Evolutionary conservation across 2,329 filamentous ascomycete species (phyloP).

Genomic region (Eurotiales sp.): DNA sequence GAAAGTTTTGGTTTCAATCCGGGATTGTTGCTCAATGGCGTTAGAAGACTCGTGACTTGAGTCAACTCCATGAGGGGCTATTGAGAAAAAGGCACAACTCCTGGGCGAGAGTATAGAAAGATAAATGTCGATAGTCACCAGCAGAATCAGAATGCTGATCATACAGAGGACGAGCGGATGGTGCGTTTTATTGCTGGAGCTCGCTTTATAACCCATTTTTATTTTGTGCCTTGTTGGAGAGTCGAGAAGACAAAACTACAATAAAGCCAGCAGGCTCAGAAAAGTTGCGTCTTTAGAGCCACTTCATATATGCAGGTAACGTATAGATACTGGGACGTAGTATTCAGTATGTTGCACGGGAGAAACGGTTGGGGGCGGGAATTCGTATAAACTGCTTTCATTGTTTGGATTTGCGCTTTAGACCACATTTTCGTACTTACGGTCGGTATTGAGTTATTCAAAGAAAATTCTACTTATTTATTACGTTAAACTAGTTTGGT

Average conservation of each 20-base stretch:
- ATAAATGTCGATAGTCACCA: slow-evolving; percentile 8
- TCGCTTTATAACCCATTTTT: background rate
- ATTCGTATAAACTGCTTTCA: too few relatives aligned
- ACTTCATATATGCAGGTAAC: too few relatives aligned
- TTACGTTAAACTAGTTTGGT: too few relatives aligned
- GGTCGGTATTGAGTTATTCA: too few relatives aligned
- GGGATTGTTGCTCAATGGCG: background rate
- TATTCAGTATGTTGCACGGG: too few relatives aligned
- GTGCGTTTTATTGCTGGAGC: background rate
- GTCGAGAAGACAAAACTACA: background rate
- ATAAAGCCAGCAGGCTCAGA: too few relatives aligned
- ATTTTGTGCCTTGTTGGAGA: background rate
- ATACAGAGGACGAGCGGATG: background rate
- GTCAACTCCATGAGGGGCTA: background rate
- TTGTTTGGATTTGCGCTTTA: too few relatives aligned
- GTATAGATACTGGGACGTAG: too few relatives aligned
- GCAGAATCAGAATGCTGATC: slow-evolving; percentile 3
- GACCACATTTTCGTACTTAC: too few relatives aligned
- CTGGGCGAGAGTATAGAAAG: slow-evolving; percentile 3
- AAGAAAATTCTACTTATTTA: too few relatives aligned
- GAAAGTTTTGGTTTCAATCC: background rate
- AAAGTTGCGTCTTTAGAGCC: too few relatives aligned
- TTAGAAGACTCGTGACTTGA: background rate
- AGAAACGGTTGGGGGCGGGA: too few relatives aligned
- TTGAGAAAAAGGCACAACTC: background rate